Conservation (phyloP, 2,329 filamentous ascomycete genomes). For the Talaromyces pinophilus region DNA sequence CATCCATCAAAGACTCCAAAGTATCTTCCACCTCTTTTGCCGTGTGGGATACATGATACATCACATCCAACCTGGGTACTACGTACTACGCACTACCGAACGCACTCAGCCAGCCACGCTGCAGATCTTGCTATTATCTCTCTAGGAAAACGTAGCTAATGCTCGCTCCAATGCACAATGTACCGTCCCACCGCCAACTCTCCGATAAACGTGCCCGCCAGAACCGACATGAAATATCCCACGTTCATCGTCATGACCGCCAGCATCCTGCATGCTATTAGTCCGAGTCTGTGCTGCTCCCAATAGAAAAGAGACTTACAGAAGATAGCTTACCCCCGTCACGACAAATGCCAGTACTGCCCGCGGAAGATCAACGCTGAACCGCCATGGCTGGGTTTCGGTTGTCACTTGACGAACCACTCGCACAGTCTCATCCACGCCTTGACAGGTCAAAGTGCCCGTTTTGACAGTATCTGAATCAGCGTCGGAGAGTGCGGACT, state of each 20-base stretch:
- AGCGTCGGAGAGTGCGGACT: constrained; percentile 60
- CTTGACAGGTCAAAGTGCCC: constrained; percentile 69
- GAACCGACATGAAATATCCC: constrained; percentile 79
- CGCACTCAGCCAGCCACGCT: background rate
- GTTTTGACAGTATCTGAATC: constrained; percentile 49
- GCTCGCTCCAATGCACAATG: constrained; percentile 50
- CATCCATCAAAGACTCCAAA: background rate
- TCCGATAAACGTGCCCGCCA: constrained; percentile 79
- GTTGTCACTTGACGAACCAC: constrained; percentile 64
- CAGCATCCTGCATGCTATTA: constrained; percentile 67
- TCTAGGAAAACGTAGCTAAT: constrained; percentile 35
- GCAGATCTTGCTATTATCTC: background rate
- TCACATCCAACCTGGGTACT: no score
- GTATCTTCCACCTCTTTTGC: no score
- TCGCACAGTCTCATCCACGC: constrained; percentile 76
- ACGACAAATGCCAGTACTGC: constrained; percentile 70
- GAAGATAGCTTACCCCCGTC: constrained; percentile 76
- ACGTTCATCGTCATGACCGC: constrained; percentile 89
- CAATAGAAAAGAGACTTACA: constrained; percentile 61
- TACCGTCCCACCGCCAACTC: constrained; percentile 79
- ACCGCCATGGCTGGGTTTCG: constrained; percentile 69
- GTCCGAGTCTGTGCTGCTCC: background rate
- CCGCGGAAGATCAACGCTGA: constrained; percentile 75
- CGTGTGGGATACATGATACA: no score
- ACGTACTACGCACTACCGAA: no score